These are phyloP conservation scores for Neurospora sp. DNA, from an alignment of 495 filamentous ascomycete species.

Conservation along the genomic window DNA sequence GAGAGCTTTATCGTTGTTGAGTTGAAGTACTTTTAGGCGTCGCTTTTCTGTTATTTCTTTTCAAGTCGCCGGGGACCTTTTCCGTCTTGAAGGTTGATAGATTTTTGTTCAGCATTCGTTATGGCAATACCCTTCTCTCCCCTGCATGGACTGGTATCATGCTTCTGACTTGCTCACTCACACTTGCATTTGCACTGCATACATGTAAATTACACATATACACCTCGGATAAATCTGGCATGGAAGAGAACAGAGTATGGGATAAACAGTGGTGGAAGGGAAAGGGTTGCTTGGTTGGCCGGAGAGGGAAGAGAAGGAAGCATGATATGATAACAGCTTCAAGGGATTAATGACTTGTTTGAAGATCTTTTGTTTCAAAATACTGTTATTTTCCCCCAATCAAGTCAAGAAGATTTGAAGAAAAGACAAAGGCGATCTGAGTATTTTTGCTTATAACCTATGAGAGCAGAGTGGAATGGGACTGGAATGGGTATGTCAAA, in stretches of 20 bases:
- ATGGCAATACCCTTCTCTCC: neutral
- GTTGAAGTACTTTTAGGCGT: neutral
- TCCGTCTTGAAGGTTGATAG: neutral
- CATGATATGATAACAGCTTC: neutral
- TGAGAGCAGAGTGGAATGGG: too few relatives aligned
- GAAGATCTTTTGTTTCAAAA: neutral
- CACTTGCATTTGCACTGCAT: neutral
- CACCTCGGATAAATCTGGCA: neutral
- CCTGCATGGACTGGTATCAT: neutral
- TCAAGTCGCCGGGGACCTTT: neutral
- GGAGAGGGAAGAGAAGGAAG: neutral
- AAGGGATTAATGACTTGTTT: neutral
- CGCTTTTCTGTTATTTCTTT: neutral
- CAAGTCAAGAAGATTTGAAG: neutral
- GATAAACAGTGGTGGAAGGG: neutral
- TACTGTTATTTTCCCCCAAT: neutral
- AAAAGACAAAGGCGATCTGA: neutral
- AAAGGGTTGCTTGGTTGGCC: too few relatives aligned
- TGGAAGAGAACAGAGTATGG: neutral
- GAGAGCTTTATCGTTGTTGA: too few relatives aligned
- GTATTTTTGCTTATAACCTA: too few relatives aligned
- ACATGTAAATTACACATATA: neutral
- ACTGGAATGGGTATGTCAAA: neutral
- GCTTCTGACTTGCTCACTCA: neutral
- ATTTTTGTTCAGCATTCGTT: neutral